Base-by-base conservation (phyloP, 495 filamentous ascomycete genomes). In the Pseudomonodictys pantanalensis region DNA sequence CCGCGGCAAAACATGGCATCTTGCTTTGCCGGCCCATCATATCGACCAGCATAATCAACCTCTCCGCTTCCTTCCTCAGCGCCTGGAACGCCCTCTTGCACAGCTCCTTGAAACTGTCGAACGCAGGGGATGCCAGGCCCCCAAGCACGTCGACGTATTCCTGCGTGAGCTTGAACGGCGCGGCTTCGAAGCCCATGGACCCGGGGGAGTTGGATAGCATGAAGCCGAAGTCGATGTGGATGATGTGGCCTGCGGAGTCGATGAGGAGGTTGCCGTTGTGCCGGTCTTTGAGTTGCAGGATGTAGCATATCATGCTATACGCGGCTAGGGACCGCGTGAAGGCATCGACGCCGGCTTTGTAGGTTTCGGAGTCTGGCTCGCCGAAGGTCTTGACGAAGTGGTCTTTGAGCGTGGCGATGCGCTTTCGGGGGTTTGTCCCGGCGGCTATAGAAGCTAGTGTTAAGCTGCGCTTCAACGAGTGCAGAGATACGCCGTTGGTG, bases 181-280 rank as follows among this genome's bases (percentile, higher is more conserved):
- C 87, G 22, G 86, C 86, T 70, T 90, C 87, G 66, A 89, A 90
- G 43, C 87, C 86, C 56, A 90, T 86, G 25, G 80, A 81, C 1
- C 87, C 87, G 17, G 87, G 87, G 17, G 86, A 88, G 69, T 90
- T 90, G 6, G 83, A 87, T 43, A 90, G 77, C 87, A 90, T 90
- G 69, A 90, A 90, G 43, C 87, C 87, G 69, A 90, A 90, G 71
- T 90, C 87, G 56, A 90, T 90, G 67, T 90, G 87, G 57, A 90
- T 86, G 24, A 90, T 87, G 64, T 90, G 87, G 15, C 87, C 87
- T 67, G 86, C 80, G 67, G 87, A 88, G 66, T 90, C 87, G 63
- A 90, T 86, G 43, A 90, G 75, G 28, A 90, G 84, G 64, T 90
- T 90, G 17, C 87, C 87, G 65, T 90, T 90, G 72, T 90, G 87